Conservation (phyloP, 208 protist species). For the Strigomonas galati region DNA sequence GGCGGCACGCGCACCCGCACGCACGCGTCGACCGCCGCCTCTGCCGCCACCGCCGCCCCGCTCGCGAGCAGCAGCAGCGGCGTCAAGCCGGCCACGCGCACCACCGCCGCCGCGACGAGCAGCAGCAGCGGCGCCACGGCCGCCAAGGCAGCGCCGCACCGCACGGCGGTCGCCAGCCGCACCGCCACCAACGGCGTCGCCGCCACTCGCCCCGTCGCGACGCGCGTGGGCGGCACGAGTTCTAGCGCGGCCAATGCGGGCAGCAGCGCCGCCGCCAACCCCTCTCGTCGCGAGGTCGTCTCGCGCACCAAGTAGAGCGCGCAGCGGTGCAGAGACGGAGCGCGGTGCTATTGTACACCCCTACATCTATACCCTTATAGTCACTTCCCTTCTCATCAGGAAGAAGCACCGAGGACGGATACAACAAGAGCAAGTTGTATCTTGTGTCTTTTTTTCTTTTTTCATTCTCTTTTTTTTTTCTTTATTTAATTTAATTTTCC, state of each 20-base stretch:
- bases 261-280: constrained; percentile 3
- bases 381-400: constrained; percentile 4
- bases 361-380: not conserved
- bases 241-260: too few species aligned
- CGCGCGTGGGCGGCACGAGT: not conserved
- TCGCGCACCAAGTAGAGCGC: not conserved
- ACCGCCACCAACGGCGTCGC: not conserved
- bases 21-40: not conserved
- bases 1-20: not conserved
- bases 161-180: not conserved
- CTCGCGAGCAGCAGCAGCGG: not conserved
- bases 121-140: not conserved
- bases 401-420: not conserved
- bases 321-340: not conserved
- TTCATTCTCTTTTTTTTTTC: constrained; percentile 20
- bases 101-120: not conserved
- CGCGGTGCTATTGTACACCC: not conserved
- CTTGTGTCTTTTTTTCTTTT: not conserved
- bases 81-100: not conserved
- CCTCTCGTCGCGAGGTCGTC: not conserved
- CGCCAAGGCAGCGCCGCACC: not conserved
- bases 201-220: not conserved
- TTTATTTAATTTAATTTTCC: constrained; percentile 3
- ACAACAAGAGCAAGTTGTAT: constrained; percentile 1
- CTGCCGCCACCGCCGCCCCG: not conserved